Base-by-base conservation (phyloP, 1,139 yeast species). In the Magnusiomyces ingens region DNA sequence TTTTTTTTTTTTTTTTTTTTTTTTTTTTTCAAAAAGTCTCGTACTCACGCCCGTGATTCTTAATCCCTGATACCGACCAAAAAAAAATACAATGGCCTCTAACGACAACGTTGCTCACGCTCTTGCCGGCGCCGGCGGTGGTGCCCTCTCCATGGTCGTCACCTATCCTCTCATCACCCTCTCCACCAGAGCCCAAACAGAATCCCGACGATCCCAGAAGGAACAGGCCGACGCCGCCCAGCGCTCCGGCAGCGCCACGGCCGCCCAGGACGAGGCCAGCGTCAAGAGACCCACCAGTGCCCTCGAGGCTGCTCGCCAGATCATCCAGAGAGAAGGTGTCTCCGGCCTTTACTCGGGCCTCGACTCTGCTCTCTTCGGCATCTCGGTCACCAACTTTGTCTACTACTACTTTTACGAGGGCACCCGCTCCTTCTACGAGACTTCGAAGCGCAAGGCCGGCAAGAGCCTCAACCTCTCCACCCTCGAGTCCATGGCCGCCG, bases 81-180 rank as follows among this genome's bases (percentile, higher is more conserved):
- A n/a, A 22, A 26, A 10, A 45, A 11, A 15, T 45, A 12, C 15
- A 45, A 64, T 64, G 66, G 55, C 67, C 37, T 50, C 56, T 36
- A 65, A 67, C 62, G 75, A 71, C 61, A 70, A 68, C 52, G 71
- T 72, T 22, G 91, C 94, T 43, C 96, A 90, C 65, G 96, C 96
- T 15, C 71, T 90, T 21, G 87, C 96, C 12, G 97, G 97, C 13
- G 95, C 96, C 50, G 85, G 93, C 12, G 96, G 96, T 40, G 97
- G 97, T 21, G 90, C 94, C 44, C 77, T 88, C 48, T 81, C 95
- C 8, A 85, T 89, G 84, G 78, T 85, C 1, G 83, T 85, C 46
- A 87, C 96, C 1, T 87, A 89, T 65, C 96, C 98, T 11, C 73
- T 89, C 62, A 89, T 87, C 57, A 85, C 95, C 1, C 71, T 88